These are phyloP conservation scores for Pezicula radicicola DNA, from an alignment of 2,329 filamentous ascomycete species.

Conservation along the genomic window DNA sequence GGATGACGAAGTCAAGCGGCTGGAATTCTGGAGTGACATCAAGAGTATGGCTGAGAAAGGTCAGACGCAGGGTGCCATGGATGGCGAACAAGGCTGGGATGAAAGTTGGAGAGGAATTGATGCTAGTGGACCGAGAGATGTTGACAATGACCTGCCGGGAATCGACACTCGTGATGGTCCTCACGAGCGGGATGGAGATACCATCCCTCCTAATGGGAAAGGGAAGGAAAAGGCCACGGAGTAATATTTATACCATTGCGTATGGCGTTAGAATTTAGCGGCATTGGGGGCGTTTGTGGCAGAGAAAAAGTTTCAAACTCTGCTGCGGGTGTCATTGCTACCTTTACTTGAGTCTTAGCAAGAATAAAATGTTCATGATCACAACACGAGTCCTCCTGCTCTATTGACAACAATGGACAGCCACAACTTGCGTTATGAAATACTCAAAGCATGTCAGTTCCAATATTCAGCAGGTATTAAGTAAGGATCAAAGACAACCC, in stretches of 20 bases:
- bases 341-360: too few relatives aligned
- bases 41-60: conserved; percentile 60
- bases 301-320: too few relatives aligned
- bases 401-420: too few relatives aligned
- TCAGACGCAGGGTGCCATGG: conserved; percentile 28
- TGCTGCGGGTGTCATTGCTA: too few relatives aligned
- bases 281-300: too few relatives aligned
- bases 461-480: too few relatives aligned
- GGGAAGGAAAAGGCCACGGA: neutral
- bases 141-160: conserved; percentile 16
- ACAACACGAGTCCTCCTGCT: too few relatives aligned
- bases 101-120: conserved; percentile 26
- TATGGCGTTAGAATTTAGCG: too few relatives aligned
- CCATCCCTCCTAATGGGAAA: neutral
- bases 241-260: neutral
- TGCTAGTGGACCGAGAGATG: conserved; percentile 24
- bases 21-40: conserved; percentile 88
- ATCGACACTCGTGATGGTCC: conserved; percentile 10
- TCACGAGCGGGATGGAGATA: conserved; percentile 4
- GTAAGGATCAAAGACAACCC: too few relatives aligned
- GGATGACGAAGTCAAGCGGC: conserved; percentile 72
- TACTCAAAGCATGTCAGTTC: too few relatives aligned
- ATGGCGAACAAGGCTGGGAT: conserved; percentile 25
- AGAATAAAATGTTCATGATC: too few relatives aligned
- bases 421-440: too few relatives aligned